A percentile compares a stretch with the other conserved stretches of the same genome.
Conservation (phyloP, 2,329 filamentous ascomycete genomes). For the Paecilomyces dactylethromorphus region DNA sequence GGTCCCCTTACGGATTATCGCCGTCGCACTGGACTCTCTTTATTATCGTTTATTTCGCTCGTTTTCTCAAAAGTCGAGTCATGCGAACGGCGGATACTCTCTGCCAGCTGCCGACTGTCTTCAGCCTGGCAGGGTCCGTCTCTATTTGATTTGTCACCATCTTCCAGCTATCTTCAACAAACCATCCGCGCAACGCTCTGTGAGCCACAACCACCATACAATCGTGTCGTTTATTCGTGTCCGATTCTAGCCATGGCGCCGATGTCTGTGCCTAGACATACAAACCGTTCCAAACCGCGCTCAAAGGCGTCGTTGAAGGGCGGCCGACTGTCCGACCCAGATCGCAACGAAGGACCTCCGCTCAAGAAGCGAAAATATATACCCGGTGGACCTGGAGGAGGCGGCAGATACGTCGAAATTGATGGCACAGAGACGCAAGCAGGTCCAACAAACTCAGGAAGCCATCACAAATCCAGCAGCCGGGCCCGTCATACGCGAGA, state of each 20-base stretch:
- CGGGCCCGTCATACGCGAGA: slow-evolving; percentile 50
- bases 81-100: background rate
- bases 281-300: slow-evolving; percentile 20
- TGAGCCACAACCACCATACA: background rate
- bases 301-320: slow-evolving; percentile 26
- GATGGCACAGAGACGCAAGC: slow-evolving; percentile 57
- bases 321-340: slow-evolving; percentile 19
- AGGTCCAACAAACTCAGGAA: slow-evolving; percentile 39
- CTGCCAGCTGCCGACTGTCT: background rate
- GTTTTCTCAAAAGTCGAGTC: background rate
- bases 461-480: slow-evolving; percentile 41
- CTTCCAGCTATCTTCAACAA: background rate
- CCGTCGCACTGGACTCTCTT: background rate
- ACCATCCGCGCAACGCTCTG: background rate
- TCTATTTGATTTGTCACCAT: background rate
- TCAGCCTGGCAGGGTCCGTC: background rate
- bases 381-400: slow-evolving; percentile 78
- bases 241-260: slow-evolving; percentile 23
- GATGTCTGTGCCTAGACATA: slow-evolving; percentile 16
- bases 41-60: background rate
- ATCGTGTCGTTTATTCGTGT: background rate
- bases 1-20: background rate
- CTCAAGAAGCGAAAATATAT: slow-evolving; percentile 71
- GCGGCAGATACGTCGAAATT: slow-evolving; percentile 74
- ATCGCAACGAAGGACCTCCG: slow-evolving; percentile 50